These are phyloP conservation scores for Tetrapyrgos nigripes DNA, from an alignment of 1,284 basidiomycete genomes.

Conservation along the genomic window DNA sequence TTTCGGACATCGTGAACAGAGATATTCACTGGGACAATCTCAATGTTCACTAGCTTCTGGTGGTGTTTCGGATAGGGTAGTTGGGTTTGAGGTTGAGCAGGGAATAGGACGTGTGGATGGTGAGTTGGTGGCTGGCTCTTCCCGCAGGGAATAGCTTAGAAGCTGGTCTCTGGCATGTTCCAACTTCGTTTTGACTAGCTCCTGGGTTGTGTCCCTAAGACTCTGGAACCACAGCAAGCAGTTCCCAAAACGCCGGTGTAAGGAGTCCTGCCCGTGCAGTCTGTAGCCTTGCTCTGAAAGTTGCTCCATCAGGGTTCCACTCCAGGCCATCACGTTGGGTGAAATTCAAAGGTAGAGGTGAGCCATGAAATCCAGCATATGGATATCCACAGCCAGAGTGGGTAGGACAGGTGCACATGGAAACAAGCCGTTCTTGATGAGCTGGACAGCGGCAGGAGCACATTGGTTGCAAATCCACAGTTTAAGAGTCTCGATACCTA, in stretches of 20 bases:
- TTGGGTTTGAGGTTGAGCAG: too few species aligned
- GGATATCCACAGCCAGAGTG: conserved; percentile 4
- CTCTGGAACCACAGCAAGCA: conserved; percentile 32
- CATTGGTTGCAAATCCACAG: too few species aligned
- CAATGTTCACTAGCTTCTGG: background rate
- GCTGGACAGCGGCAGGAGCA: conserved; percentile 1
- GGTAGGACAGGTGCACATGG: background rate
- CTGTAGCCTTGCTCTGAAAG: conserved; percentile 1
- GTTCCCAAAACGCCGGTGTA: too few species aligned
- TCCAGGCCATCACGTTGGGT: conserved; percentile 6
- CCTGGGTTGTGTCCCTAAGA: conserved; percentile 25
- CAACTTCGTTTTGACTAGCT: too few species aligned
- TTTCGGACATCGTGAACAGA: conserved; percentile 1
- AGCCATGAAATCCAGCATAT: background rate
- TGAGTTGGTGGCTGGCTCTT: too few species aligned
- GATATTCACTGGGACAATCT: background rate
- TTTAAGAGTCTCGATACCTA: too few species aligned
- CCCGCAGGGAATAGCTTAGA: background rate
- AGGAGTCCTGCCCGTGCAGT: too few species aligned
- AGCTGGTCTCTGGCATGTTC: too few species aligned
- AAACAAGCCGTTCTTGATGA: background rate
- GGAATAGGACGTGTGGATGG: too few species aligned
- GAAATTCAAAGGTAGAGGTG: too few species aligned
- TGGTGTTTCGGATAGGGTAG: too few species aligned
- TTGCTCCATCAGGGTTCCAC: conserved; percentile 4